Evolutionary conservation across 2,329 filamentous ascomycete species (phyloP), one percentile per base, ranked within the genome.

Genomic region (Cryphonectria nitschkei): DNA sequence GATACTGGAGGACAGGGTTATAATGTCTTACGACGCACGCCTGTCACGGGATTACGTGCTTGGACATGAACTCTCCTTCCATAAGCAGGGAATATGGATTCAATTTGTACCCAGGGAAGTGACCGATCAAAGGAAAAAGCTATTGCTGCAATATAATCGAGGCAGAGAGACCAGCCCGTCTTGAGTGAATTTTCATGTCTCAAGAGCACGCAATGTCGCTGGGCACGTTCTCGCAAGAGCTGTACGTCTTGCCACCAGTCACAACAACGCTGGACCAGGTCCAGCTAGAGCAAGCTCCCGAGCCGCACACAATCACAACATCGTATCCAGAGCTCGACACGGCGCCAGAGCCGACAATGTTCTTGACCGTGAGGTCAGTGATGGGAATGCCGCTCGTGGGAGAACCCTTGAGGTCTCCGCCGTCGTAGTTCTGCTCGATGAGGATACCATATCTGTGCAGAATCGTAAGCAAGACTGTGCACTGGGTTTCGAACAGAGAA

Each of bases 281-380:
- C 86, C 86, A 90, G 78, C 82, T 80, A 3, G 80, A 82, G 79
- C 86, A 87, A 65, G 81, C 80, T 43, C 84, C 85, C 61, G 76
- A 78, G 26, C 83, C 87, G 74, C 87, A 89, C 11, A 88, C 82
- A 68, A 89, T 84, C 75, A 85, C 85, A 73, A 87, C 76, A 67
- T 85, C 77, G 37, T 78, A 81, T n/a, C 75, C 84, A 8, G 74
- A 74, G 3, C 78, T 69, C 13, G 69, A 78, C 7, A 73, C 70
- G 64, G 87, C 84, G n/a, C 58, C 71, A 3, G 79, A 78, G 43
- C 85, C 85, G 5, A 74, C 80, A 70, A 87, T 80, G 68, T 81
- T 77, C 66, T 79, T 77, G 69, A 87, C 75, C 1, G 79, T 83
- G 7, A 88, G 74, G 9, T 80, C 83, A 13, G 85, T 88, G 77